Conservation (phyloP, 176 grass and related monocot genomes). For the Elaeis guineensis region DNA sequence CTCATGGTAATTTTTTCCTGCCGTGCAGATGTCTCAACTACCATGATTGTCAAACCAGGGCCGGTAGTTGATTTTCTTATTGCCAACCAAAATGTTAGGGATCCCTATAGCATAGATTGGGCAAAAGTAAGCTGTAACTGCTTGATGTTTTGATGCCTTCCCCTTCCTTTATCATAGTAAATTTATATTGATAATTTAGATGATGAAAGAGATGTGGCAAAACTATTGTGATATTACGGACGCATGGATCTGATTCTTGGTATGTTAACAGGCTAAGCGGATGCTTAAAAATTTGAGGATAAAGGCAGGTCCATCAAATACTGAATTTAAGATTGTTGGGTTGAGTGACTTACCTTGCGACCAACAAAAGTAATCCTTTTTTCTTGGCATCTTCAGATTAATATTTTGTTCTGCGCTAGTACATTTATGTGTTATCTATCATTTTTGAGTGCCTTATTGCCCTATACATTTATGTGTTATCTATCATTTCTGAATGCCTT, state of each 20-base stretch:
- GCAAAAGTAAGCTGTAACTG: slow-evolving; percentile 29
- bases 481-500: too few species aligned
- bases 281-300: slow-evolving; percentile 63
- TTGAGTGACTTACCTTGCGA: slow-evolving; percentile 54
- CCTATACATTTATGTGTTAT: too few species aligned
- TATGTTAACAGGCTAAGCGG: slow-evolving; percentile 51
- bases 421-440: too few species aligned
- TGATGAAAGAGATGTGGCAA: too few species aligned
- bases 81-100: slow-evolving; percentile 51
- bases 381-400: too few species aligned
- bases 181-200: too few species aligned
- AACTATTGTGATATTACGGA: too few species aligned
- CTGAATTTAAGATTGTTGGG: slow-evolving; percentile 72
- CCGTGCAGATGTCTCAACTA: slow-evolving; percentile 77
- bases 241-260: not conserved
- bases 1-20: not conserved
- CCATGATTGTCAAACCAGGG: slow-evolving; percentile 91
- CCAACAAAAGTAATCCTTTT: slow-evolving; percentile 27
- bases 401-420: too few species aligned
- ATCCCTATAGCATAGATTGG: slow-evolving; percentile 68
- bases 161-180: too few species aligned
- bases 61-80: slow-evolving; percentile 76
- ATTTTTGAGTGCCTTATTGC: too few species aligned
- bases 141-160: not conserved
- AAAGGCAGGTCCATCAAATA: slow-evolving; percentile 40